phyloP scores from a whole-genome alignment of 116 monocot species.

The Papilionanthe hybrid region DNA sequence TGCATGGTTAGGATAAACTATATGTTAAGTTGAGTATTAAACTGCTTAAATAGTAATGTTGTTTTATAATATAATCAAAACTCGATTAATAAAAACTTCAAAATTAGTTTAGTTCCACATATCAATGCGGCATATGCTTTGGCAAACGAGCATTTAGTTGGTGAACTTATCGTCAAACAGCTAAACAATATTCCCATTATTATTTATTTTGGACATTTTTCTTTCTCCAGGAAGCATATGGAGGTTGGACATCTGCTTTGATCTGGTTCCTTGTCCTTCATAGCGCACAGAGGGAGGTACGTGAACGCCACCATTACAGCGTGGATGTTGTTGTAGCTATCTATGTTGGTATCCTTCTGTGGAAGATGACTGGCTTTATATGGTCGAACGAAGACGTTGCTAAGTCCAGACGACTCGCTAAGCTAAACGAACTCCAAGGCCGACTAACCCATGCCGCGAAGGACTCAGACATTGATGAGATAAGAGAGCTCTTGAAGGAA shows the following conservation, averaged over 20 bases:
- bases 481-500: constrained; percentile 56
- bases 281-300: constrained; percentile 87
- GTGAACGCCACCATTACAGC: constrained; percentile 89
- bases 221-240: constrained; percentile 79
- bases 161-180: background rate
- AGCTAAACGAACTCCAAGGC: constrained; percentile 57
- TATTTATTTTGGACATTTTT: background rate
- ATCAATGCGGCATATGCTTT: too few relatives aligned
- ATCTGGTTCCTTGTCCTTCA: constrained; percentile 93
- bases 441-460: constrained; percentile 62
- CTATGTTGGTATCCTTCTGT: constrained; percentile 84
- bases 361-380: constrained; percentile 76
- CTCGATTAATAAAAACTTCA: too few relatives aligned
- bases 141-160: background rate
- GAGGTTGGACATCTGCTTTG: constrained; percentile 75
- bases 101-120: too few relatives aligned
- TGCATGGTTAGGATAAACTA: too few relatives aligned
- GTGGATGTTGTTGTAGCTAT: constrained; percentile 83
- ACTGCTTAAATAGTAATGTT: too few relatives aligned
- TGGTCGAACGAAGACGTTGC: constrained; percentile 61
- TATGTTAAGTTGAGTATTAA: too few relatives aligned
- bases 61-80: too few relatives aligned
- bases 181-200: background rate
- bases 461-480: constrained; percentile 73
- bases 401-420: constrained; percentile 44